Conservation (phyloP, 2,329 filamentous ascomycete genomes). For the Phialocephala subalpina region DNA sequence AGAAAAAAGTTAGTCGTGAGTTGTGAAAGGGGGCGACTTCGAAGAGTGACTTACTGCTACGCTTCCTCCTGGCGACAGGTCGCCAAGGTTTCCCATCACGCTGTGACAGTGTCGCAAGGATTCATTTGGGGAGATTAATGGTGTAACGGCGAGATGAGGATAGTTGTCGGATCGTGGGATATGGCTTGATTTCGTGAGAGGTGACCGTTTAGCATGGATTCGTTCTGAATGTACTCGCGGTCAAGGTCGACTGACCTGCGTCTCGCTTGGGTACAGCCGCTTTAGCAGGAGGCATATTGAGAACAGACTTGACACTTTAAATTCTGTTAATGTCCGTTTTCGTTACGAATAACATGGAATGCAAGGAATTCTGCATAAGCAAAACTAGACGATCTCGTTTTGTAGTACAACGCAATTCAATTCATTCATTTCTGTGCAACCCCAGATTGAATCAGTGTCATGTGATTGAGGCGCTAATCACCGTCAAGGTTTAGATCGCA, state of each 20-base stretch:
- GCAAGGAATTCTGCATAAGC: neutral
- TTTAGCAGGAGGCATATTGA: constrained; percentile 18
- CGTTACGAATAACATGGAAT: neutral
- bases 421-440: neutral
- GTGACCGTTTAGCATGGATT: neutral
- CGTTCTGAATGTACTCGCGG: constrained; percentile 15
- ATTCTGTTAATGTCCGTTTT: neutral
- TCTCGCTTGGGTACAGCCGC: constrained; percentile 12
- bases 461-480: constrained; percentile 30
- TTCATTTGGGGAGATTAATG: constrained; percentile 40
- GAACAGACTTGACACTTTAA: neutral
- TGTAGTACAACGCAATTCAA: neutral
- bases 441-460: constrained; percentile 18
- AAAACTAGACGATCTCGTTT: neutral
- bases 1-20: constrained; percentile 28
- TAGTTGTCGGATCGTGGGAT: constrained; percentile 10
- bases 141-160: constrained; percentile 21
- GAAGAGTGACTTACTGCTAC: constrained; percentile 67
- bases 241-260: constrained; percentile 23
- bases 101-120: constrained; percentile 36
- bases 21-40: constrained; percentile 9
- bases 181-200: constrained; percentile 12
- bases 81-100: constrained; percentile 75
- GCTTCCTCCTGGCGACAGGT: constrained; percentile 79
- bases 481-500: constrained; percentile 23